phyloP scores from a whole-genome alignment of 2,329 filamentous ascomycete genomes.

The Clarireedia hainanense region DNA sequence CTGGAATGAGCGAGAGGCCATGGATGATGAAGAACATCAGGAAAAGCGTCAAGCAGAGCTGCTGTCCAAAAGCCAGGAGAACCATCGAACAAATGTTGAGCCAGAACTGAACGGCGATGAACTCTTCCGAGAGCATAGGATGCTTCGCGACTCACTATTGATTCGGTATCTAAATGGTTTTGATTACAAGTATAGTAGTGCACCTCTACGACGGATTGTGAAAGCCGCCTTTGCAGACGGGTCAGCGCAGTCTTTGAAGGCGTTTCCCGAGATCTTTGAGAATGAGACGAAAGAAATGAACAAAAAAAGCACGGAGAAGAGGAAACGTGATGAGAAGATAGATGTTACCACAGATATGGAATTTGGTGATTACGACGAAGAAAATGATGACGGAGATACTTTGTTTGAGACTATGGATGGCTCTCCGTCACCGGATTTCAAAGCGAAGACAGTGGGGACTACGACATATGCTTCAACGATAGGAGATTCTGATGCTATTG shows the following conservation, averaged over 20 bases:
- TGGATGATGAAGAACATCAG: slow-evolving; percentile 31
- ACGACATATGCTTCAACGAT: slow-evolving; percentile 13
- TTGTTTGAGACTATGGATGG: background rate
- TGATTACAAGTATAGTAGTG: slow-evolving; percentile 10
- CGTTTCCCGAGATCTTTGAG: slow-evolving; percentile 60
- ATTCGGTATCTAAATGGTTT: slow-evolving; percentile 39
- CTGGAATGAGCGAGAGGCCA: slow-evolving; percentile 48
- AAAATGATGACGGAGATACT: slow-evolving; percentile 17
- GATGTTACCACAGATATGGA: slow-evolving; percentile 16
- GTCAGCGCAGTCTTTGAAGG: slow-evolving; percentile 39
- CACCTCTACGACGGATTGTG: slow-evolving; percentile 40
- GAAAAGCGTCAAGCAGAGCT: too few relatives aligned
- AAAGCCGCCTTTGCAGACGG: slow-evolving; percentile 63
- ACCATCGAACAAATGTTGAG: slow-evolving; percentile 16
- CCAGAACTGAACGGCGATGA: slow-evolving; percentile 20
- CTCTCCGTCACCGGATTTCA: background rate
- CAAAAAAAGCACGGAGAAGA: slow-evolving; percentile 37
- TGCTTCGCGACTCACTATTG: slow-evolving; percentile 49
- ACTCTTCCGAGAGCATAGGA: slow-evolving; percentile 20
- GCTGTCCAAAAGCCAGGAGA: too few relatives aligned
- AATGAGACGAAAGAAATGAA: slow-evolving; percentile 49
- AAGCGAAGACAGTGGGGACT: background rate
- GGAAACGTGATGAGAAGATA: slow-evolving; percentile 35
- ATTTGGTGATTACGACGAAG: slow-evolving; percentile 43
- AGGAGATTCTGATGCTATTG: slow-evolving; percentile 25